Evolutionary conservation across 2,329 filamentous ascomycete species (phyloP).

Genomic region (Exophiala sideris): DNA sequence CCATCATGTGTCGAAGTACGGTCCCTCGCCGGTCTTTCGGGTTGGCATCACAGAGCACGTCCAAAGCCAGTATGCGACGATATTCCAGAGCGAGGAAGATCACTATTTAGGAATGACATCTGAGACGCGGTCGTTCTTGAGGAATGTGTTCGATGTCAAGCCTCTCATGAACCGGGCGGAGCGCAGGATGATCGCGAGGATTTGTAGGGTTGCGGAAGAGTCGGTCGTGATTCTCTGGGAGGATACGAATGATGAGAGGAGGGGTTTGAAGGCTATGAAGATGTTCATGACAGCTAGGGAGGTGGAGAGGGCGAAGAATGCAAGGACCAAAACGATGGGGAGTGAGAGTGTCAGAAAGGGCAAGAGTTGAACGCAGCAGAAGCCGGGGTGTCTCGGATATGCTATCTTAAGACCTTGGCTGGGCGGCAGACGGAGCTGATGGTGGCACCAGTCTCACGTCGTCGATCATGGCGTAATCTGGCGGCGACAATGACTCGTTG

Average conservation of each 20-base stretch:
- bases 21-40: conserved; percentile 20
- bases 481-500: too few species aligned
- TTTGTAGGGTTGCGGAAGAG: conserved; percentile 11
- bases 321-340: not conserved
- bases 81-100: conserved; percentile 11
- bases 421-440: too few species aligned
- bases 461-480: too few species aligned
- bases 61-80: conserved; percentile 7
- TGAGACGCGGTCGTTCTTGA: conserved; percentile 14
- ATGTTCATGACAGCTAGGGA: conserved; percentile 20
- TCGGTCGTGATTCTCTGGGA: conserved; percentile 20
- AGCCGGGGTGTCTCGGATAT: too few species aligned
- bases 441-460: too few species aligned
- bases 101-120: conserved; percentile 17
- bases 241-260: conserved; percentile 2
- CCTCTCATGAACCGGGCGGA: conserved; percentile 9
- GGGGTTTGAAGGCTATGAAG: conserved; percentile 14
- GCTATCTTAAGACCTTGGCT: too few species aligned
- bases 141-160: conserved; percentile 5
- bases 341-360: too few species aligned
- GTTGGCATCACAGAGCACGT: conserved; percentile 13
- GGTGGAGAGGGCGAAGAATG: conserved; percentile 10
- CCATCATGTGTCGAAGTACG: conserved; percentile 20
- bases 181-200: conserved; percentile 6
- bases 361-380: too few species aligned